Evolutionary conservation across 2,329 filamentous ascomycete genomes (phyloP).

Genomic region (Chrysoporthe austroafricana): DNA sequence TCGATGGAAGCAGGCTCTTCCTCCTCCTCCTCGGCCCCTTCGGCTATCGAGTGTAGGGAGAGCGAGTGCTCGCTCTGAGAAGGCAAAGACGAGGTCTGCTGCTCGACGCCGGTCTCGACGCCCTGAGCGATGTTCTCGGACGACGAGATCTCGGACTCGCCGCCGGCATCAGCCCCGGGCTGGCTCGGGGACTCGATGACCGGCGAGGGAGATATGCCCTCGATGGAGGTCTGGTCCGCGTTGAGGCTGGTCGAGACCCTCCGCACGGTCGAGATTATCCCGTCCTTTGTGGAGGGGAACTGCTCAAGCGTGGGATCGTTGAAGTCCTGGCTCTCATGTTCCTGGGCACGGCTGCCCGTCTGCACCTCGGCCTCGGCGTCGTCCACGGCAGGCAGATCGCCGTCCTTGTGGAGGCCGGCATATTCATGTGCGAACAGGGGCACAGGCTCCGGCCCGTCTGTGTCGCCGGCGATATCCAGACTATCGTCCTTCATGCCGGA

Average conservation of each 20-base stretch:
- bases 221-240: conserved; percentile 44
- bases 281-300: conserved; percentile 50
- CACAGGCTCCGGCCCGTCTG: conserved; percentile 20
- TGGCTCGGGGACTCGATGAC: conserved; percentile 40
- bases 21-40: conserved; percentile 40
- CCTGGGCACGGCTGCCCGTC: conserved; percentile 17
- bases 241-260: conserved; percentile 50
- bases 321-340: conserved; percentile 41
- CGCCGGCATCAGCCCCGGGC: conserved; percentile 42
- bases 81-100: conserved; percentile 13
- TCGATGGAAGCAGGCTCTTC: not conserved
- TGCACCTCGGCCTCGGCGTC: conserved; percentile 35
- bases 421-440: conserved; percentile 42
- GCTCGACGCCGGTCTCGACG: not conserved
- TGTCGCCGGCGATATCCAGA: conserved; percentile 22
- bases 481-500: conserved; percentile 19
- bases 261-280: conserved; percentile 50
- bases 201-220: conserved; percentile 43
- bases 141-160: conserved; percentile 36
- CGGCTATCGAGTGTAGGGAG: conserved; percentile 52
- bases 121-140: no score
- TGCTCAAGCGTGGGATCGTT: conserved; percentile 53
- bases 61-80: conserved; percentile 38
- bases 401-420: conserved; percentile 45
- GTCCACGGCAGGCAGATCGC: conserved; percentile 34